Evolutionary conservation across 805 yeast genomes (phyloP), one percentile per base, ranked within the genome.

Genomic region (Ogataea angusta): DNA sequence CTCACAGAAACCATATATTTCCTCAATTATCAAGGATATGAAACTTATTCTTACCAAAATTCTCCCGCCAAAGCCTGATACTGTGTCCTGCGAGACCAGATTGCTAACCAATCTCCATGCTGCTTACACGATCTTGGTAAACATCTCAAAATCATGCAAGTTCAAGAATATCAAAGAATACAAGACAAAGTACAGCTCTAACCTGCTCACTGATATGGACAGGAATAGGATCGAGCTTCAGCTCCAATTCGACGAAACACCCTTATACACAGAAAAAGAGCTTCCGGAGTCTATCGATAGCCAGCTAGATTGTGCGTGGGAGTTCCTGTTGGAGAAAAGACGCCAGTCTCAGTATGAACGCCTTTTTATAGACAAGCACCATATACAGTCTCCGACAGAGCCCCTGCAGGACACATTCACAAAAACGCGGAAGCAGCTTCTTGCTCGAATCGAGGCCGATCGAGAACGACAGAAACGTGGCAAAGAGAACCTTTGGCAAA

Each of bases 361-460:
- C 30, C 49, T 63, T 12, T 49, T 72, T 40, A 62, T 71, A 13
- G 65, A 73, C 40, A 60, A 54, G 23, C 64, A 66, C 46, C 23
- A 30, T 53, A 40, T 51, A 55, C 57, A 60, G 25, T 15, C 47
- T 4, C 31, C 28, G 10, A 30, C 36, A 7, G 43, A 39, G 30
- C 31, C 46, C 4, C 26, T 34, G 23, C 28, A 34, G 43, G 49
- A 36, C 47, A 49, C 47, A 21, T 34, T 31, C 29, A 30, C 40
- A 32, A 39, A 40, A 25, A 30, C 58, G 1, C 60, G 58, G 14
- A 57, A 78, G 34, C 87, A 82, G 49, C 78, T 85, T 13, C 58
- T 88, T 13, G 72, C 77, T 26, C 68, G 98, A 45, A 88, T 91
- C 82, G 97, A 91, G 58, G 90, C 83, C 47, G 98, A 91, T 59